phyloP scores from a whole-genome alignment of 1,284 basidiomycete species.

The Volvariella surrecta region DNA sequence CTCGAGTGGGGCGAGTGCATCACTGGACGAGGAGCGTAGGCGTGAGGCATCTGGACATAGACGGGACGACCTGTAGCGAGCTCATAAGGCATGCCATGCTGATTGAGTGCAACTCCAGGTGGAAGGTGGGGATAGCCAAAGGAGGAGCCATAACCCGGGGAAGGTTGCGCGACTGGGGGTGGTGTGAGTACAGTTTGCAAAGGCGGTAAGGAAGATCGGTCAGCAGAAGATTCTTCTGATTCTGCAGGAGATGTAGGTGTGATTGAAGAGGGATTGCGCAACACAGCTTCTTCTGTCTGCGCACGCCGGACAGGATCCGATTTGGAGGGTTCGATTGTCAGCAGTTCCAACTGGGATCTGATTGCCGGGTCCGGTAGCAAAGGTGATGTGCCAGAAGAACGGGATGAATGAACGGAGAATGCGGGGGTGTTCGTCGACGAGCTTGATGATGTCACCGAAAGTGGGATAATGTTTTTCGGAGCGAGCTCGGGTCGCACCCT shows the following conservation, averaged over 20 bases:
- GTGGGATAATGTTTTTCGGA: slow-evolving; percentile 11
- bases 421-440: slow-evolving; percentile 10
- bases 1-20: slow-evolving; percentile 39
- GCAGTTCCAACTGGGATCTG: slow-evolving; percentile 31
- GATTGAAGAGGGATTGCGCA: slow-evolving; percentile 24
- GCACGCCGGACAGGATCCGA: slow-evolving; percentile 30
- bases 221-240: slow-evolving; percentile 11
- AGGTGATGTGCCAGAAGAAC: slow-evolving; percentile 3
- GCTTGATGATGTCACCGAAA: slow-evolving; percentile 9
- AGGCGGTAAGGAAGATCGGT: slow-evolving; percentile 40
- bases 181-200: slow-evolving; percentile 54
- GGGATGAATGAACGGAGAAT: slow-evolving; percentile 11
- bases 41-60: slow-evolving; percentile 50
- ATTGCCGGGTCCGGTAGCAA: slow-evolving; percentile 18
- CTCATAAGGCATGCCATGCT: slow-evolving; percentile 71
- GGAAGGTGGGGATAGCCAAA: slow-evolving; percentile 59
- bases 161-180: slow-evolving; percentile 39
- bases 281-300: slow-evolving; percentile 30
- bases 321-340: slow-evolving; percentile 24
- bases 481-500: slow-evolving; percentile 41
- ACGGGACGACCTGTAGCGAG: slow-evolving; percentile 71
- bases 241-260: slow-evolving; percentile 11
- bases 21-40: slow-evolving; percentile 60
- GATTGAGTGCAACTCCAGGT: slow-evolving; percentile 64
- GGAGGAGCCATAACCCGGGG: slow-evolving; percentile 53